Conservation (phyloP, 2,329 filamentous ascomycete genomes). For the Claviceps arundinis region DNA sequence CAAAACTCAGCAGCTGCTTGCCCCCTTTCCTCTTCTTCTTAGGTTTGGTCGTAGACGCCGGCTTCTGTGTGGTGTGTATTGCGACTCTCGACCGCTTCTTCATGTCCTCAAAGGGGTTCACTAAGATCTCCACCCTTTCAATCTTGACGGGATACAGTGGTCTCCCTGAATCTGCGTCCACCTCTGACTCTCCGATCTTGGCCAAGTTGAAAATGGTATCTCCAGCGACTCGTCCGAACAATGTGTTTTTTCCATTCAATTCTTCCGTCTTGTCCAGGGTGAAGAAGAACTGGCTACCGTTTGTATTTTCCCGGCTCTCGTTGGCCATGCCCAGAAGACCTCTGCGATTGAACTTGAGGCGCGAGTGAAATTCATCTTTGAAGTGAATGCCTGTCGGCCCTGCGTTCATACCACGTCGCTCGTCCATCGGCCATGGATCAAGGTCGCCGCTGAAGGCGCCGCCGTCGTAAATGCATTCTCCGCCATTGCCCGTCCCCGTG, state of each 20-base stretch:
- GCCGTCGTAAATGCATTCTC: slow-evolving; percentile 83
- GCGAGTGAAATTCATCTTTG: slow-evolving; percentile 80
- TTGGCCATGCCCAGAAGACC: slow-evolving; percentile 96
- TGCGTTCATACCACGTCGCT: slow-evolving; percentile 47
- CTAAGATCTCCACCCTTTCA: slow-evolving; percentile 56
- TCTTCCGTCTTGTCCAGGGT: slow-evolving; percentile 77
- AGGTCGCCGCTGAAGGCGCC: slow-evolving; percentile 59
- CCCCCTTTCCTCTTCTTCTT: slow-evolving; percentile 61
- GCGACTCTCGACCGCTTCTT: slow-evolving; percentile 50
- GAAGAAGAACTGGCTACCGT: slow-evolving; percentile 95
- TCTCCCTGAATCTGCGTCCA: slow-evolving; percentile 64
- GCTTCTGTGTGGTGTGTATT: slow-evolving; percentile 27
- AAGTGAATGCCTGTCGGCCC: slow-evolving; percentile 47
- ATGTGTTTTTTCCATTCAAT: slow-evolving; percentile 76
- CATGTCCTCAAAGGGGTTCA: slow-evolving; percentile 77
- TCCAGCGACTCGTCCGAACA: slow-evolving; percentile 84
- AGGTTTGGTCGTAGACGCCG: slow-evolving; percentile 28
- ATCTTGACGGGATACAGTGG: slow-evolving; percentile 80
- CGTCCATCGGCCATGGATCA: slow-evolving; percentile 59
- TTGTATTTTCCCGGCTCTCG: slow-evolving; percentile 60
- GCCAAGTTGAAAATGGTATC: slow-evolving; percentile 94
- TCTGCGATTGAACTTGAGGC: slow-evolving; percentile 83
- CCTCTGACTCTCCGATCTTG: slow-evolving; percentile 81
- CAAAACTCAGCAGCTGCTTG: slow-evolving; percentile 70
- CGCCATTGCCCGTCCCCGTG: slow-evolving; percentile 81